These are phyloP conservation scores for Vaccinium darrowii DNA, from an alignment of 148 eudicot species.

Conservation along the genomic window DNA sequence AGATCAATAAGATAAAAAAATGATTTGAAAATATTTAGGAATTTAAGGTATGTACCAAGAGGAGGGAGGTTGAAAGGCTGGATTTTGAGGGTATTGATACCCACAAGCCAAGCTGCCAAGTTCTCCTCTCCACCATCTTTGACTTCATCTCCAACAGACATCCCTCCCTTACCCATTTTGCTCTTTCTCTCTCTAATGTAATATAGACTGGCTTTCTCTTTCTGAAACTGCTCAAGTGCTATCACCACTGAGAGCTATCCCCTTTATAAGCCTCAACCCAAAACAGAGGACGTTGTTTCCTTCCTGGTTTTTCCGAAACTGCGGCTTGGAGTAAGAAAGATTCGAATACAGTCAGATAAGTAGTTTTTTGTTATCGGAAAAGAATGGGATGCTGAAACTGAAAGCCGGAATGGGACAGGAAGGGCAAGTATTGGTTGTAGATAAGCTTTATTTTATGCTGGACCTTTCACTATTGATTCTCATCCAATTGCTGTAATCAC, in stretches of 20 bases:
- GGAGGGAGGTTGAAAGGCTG: conserved; percentile 84
- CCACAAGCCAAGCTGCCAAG: conserved; percentile 97
- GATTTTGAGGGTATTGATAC: conserved; percentile 77
- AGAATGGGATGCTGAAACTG: neutral
- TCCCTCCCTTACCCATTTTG: conserved; percentile 74
- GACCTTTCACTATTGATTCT: neutral
- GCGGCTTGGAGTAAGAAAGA: neutral
- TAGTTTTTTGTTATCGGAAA: neutral
- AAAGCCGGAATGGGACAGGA: neutral
- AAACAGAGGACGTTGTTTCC: neutral
- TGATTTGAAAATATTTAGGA: neutral
- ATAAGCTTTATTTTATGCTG: neutral
- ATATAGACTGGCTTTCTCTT: neutral
- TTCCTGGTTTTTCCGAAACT: neutral
- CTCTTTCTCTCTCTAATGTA: neutral
- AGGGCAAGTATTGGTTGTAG: neutral
- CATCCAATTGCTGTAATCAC: neutral
- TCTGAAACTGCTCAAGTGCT: neutral
- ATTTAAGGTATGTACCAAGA: conserved; percentile 50
- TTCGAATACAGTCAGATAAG: neutral
- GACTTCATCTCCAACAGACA: conserved; percentile 38
- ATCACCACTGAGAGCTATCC: neutral
- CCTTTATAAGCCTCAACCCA: neutral
- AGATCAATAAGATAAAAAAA: neutral
- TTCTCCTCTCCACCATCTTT: conserved; percentile 52